Percentiles rank a stretch among this genome's conserved stretches.
phyloP scores from a whole-genome alignment of 2,329 filamentous ascomycete species.

The Diaporthe citri region DNA sequence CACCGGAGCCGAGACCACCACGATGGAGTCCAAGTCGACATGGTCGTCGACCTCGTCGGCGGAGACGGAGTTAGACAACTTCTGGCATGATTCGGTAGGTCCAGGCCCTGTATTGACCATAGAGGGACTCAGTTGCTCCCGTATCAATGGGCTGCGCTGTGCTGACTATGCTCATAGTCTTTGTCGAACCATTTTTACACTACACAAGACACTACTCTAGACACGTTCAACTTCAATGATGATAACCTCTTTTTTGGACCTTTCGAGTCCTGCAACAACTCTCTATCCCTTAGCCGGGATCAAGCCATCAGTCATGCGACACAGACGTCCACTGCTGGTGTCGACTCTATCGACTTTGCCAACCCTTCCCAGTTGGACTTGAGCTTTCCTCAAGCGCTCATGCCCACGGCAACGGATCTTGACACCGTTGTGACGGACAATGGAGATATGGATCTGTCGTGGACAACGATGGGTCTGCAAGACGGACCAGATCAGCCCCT shows the following conservation, averaged over 20 bases:
- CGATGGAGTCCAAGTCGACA: constrained; percentile 28
- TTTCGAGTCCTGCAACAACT: constrained; percentile 37
- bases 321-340: constrained; percentile 28
- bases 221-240: constrained; percentile 38
- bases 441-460: constrained; percentile 32
- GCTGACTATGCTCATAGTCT: constrained; percentile 31
- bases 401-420: neutral
- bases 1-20: constrained; percentile 28
- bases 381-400: constrained; percentile 4
- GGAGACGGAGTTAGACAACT: constrained; percentile 36
- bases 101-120: neutral
- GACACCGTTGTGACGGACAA: constrained; percentile 3
- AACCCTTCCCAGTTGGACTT: constrained; percentile 24
- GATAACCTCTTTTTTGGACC: constrained; percentile 38
- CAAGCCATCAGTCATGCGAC: constrained; percentile 28
- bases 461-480: constrained; percentile 23
- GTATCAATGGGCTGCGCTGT: neutral
- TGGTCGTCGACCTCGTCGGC: constrained; percentile 40
- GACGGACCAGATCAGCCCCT: constrained; percentile 23
- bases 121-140: neutral
- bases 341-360: constrained; percentile 38
- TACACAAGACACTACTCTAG: constrained; percentile 33
- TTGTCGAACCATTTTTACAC: constrained; percentile 40
- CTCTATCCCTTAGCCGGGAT: constrained; percentile 18
- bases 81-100: constrained; percentile 40